phyloP scores from a whole-genome alignment of 257 asterid species.

The Hygrophila difformis region DNA sequence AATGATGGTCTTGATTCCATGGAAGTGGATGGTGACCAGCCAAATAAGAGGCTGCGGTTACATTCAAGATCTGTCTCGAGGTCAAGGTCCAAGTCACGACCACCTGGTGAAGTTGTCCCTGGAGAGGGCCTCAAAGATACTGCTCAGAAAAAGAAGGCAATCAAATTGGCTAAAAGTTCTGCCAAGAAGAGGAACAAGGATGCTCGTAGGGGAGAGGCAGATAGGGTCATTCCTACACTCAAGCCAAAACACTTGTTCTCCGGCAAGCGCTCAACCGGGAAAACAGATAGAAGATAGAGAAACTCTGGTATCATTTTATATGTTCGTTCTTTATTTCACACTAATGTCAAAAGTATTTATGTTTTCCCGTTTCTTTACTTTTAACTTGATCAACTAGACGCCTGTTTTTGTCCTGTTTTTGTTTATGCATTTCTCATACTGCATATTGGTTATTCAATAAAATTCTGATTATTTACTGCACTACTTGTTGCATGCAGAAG shows the following conservation, averaged over 20 bases:
- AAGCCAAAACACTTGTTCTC: conserved; percentile 80
- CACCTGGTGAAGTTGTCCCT: conserved; percentile 59
- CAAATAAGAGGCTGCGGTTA: conserved; percentile 60
- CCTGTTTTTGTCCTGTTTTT: too few relatives aligned
- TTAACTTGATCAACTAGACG: too few relatives aligned
- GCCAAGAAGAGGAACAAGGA: conserved; percentile 64
- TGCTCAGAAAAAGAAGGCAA: conserved; percentile 69
- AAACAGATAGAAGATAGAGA: conserved; percentile 71
- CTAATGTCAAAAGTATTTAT: too few relatives aligned
- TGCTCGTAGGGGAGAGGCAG: conserved; percentile 83
- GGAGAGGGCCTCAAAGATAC: conserved; percentile 84
- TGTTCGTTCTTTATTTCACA: too few relatives aligned
- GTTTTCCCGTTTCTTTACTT: too few relatives aligned
- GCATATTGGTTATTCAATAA: too few relatives aligned
- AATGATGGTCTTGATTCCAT: conserved; percentile 30
- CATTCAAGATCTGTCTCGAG: conserved; percentile 30
- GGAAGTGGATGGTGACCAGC: conserved; percentile 65
- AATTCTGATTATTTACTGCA: too few relatives aligned
- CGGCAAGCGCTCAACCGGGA: conserved; percentile 81
- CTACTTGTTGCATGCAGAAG: conserved; percentile 16
- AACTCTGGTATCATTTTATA: too few relatives aligned
- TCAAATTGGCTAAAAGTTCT: conserved; percentile 42
- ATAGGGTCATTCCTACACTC: conserved; percentile 74
- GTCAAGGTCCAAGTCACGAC: conserved; percentile 56
- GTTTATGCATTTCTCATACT: too few relatives aligned